A percentile compares a stretch with the other conserved stretches of the same genome.
These are phyloP conservation scores for Arthrobotrys entomopaga DNA, from an alignment of 2,329 filamentous ascomycete species.

Conservation along the genomic window DNA sequence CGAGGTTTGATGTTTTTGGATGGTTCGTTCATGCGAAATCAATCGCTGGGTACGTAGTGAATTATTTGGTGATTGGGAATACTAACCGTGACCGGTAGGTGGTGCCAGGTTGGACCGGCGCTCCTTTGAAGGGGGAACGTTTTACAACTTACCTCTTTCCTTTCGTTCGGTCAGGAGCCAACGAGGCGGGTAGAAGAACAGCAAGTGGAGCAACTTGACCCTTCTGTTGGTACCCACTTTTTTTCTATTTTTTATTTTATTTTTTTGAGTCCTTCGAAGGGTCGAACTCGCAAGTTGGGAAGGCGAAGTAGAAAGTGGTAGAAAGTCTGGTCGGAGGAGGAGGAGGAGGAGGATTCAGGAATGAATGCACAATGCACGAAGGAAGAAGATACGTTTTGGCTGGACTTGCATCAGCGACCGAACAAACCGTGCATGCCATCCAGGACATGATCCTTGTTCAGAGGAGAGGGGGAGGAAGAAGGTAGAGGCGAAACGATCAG, in stretches of 20 bases:
- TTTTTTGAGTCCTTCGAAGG: too few species aligned
- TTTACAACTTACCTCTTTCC: too few species aligned
- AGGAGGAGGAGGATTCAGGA: conserved; percentile 20
- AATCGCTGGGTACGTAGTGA: conserved; percentile 1
- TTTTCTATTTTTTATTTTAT: too few species aligned
- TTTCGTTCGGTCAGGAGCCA: neutral
- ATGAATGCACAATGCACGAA: neutral
- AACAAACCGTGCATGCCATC: neutral
- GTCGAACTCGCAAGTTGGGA: conserved; percentile 1
- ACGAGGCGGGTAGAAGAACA: neutral
- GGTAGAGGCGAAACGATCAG: neutral
- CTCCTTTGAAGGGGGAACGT: too few species aligned
- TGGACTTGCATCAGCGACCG: conserved; percentile 10
- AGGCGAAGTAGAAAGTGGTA: conserved; percentile 5
- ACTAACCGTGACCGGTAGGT: conserved; percentile 51
- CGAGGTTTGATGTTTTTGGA: conserved; percentile 29
- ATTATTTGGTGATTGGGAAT: neutral
- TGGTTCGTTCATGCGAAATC: conserved; percentile 49
- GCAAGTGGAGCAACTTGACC: neutral
- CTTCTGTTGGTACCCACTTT: too few species aligned
- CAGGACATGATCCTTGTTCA: too few species aligned
- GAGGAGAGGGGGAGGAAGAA: conserved; percentile 22
- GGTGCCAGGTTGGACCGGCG: conserved; percentile 19
- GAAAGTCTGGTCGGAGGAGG: neutral
- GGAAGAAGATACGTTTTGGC: neutral